Evolutionary conservation across 306 rosid genomes (phyloP).

Genomic region (Inga leiocalycina): DNA sequence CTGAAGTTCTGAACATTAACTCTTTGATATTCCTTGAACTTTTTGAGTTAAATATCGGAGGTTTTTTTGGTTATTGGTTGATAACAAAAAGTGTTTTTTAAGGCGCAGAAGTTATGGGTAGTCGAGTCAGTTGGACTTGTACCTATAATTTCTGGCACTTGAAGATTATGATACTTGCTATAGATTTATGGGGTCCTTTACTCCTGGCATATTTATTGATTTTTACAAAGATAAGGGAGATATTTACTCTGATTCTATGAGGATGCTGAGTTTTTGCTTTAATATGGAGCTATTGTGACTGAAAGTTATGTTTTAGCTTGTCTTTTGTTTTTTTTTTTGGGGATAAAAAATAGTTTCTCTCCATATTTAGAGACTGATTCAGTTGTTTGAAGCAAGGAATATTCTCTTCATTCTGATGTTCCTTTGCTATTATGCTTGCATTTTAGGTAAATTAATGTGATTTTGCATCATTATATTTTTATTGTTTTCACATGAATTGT

Average conservation of each 20-base stretch:
- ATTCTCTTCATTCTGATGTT: background rate
- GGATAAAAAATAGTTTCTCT: background rate
- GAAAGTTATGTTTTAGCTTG: background rate
- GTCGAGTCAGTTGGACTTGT: constrained; percentile 1
- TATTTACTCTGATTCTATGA: background rate
- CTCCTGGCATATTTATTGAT: background rate
- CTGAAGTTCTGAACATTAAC: constrained; percentile 6
- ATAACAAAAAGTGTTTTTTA: background rate
- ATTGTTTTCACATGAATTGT: background rate
- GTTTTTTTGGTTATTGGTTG: background rate
- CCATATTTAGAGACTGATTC: background rate
- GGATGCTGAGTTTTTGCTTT: background rate
- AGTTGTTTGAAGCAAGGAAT: background rate
- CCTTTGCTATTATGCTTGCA: background rate
- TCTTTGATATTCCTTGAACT: constrained; percentile 20
- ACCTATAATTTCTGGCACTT: constrained; percentile 22
- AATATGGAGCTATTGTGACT: background rate
- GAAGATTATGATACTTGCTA: background rate
- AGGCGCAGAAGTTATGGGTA: background rate
- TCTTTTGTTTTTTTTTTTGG: too few species aligned
- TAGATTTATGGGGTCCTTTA: background rate
- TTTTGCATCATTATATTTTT: background rate
- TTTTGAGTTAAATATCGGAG: background rate
- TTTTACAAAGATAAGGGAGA: background rate
- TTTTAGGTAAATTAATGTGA: background rate